Percentiles rank a stretch among this genome's conserved stretches.
These are phyloP conservation scores for Nymphaea thermarum DNA, from an alignment of 164 flowering plant species.

Conservation along the genomic window DNA sequence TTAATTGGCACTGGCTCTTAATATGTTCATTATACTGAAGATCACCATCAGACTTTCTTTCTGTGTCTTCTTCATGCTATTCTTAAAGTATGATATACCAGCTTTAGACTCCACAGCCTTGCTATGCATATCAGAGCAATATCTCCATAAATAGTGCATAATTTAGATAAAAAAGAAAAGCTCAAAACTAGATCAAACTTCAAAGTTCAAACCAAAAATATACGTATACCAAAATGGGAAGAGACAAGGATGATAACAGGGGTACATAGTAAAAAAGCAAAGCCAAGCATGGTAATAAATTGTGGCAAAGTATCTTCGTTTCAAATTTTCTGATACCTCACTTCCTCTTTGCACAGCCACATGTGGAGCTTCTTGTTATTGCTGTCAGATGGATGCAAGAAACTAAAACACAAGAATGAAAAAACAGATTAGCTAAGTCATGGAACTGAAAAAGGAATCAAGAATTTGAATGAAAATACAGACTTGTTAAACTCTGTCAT, in stretches of 20 bases:
- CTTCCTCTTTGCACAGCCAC: slow-evolving; percentile 93
- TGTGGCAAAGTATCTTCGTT: not conserved
- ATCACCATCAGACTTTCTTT: too few species aligned
- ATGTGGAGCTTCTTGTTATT: slow-evolving; percentile 60
- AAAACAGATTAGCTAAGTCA: slow-evolving; percentile 2
- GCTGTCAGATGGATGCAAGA: slow-evolving; percentile 89
- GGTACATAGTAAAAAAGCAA: not conserved
- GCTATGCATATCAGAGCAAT: too few species aligned
- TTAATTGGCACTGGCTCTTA: too few species aligned
- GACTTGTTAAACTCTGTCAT: slow-evolving; percentile 90
- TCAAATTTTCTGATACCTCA: slow-evolving; percentile 33
- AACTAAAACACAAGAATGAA: slow-evolving; percentile 31
- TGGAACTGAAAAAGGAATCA: not conserved
- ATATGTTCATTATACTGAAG: too few species aligned
- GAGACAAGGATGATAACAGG: not conserved
- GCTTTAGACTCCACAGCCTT: too few species aligned
- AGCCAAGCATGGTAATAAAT: too few species aligned
- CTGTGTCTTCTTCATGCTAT: too few species aligned
- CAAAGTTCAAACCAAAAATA: not conserved
- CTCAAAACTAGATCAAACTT: not conserved
- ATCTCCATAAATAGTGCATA: not conserved
- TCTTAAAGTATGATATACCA: too few species aligned
- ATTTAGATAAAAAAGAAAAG: too few species aligned
- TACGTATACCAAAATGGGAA: not conserved
- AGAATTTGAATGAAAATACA: slow-evolving; percentile 13